Conservation (phyloP, 2,329 filamentous ascomycete species). For the Exophiala phaeomuriformis region DNA sequence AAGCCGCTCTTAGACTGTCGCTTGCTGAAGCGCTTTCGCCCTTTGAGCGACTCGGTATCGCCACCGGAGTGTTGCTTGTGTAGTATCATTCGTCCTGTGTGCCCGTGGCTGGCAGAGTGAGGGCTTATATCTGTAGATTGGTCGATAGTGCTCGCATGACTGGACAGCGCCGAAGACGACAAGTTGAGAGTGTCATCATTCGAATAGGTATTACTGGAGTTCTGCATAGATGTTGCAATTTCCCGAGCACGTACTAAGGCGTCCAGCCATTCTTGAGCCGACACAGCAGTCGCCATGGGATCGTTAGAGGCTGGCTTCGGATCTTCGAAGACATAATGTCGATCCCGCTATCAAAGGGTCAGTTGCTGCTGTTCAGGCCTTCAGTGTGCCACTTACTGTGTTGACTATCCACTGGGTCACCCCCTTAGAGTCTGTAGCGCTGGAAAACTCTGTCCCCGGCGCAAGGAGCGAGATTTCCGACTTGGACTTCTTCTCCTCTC, state of each 20-base stretch:
- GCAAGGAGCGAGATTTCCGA: slow-evolving; percentile 78
- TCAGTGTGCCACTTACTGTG: slow-evolving; percentile 59
- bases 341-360: slow-evolving; percentile 58
- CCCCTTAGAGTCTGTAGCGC: slow-evolving; percentile 76
- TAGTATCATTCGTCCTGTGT: slow-evolving; percentile 41
- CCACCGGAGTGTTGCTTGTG: slow-evolving; percentile 38
- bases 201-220: slow-evolving; percentile 57
- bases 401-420: slow-evolving; percentile 84
- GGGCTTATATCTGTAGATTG: slow-evolving; percentile 34
- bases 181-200: slow-evolving; percentile 61
- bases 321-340: slow-evolving; percentile 90
- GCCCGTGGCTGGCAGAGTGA: slow-evolving; percentile 24
- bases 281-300: slow-evolving; percentile 57
- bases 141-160: slow-evolving; percentile 45
- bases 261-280: slow-evolving; percentile 87
- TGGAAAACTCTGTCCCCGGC: slow-evolving; percentile 69
- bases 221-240: slow-evolving; percentile 61
- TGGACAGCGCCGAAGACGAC: slow-evolving; percentile 65
- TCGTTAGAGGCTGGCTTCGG: slow-evolving; percentile 63
- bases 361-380: slow-evolving; percentile 24
- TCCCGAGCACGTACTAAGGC: slow-evolving; percentile 79
- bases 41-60: slow-evolving; percentile 50
- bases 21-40: slow-evolving; percentile 71
- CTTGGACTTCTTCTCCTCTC: slow-evolving; percentile 93
- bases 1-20: slow-evolving; percentile 91